A percentile compares a stretch with the other conserved stretches of the same genome.
Conservation (phyloP, 176 grass and related monocot genomes). For the Zizania latifolia region DNA sequence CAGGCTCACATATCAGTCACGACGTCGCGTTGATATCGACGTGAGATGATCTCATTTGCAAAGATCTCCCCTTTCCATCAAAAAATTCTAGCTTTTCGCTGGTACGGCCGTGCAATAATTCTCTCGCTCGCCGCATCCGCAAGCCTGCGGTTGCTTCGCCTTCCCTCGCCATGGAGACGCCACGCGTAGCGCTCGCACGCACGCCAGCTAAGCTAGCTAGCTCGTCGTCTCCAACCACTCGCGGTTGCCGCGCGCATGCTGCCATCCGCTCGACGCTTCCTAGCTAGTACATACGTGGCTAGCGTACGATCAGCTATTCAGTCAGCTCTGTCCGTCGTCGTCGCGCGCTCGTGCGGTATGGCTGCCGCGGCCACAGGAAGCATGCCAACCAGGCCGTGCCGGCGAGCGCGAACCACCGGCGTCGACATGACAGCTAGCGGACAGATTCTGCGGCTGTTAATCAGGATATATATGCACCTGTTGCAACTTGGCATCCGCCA, state of each 20-base stretch:
- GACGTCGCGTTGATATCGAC: no score
- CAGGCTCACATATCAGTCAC: no score
- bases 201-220: background rate
- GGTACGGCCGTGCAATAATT: background rate
- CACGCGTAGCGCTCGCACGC: background rate
- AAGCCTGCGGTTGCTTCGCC: slow-evolving; percentile 20
- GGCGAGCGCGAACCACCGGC: background rate
- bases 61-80: no score
- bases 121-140: background rate
- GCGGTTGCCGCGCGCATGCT: no score
- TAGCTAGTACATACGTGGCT: background rate
- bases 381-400: slow-evolving; percentile 33
- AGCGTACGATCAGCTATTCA: no score
- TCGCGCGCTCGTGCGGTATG: slow-evolving; percentile 15
- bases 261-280: slow-evolving; percentile 11
- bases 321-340: no score
- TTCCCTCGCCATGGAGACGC: background rate
- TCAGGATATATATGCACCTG: slow-evolving; percentile 30
- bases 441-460: background rate
- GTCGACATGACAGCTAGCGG: slow-evolving; percentile 23
- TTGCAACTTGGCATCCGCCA: background rate
- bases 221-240: background rate
- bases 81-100: no score
- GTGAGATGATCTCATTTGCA: no score
- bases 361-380: background rate